Conservation (phyloP, 2,329 filamentous ascomycete species). For the Byssochlamys sp. region DNA sequence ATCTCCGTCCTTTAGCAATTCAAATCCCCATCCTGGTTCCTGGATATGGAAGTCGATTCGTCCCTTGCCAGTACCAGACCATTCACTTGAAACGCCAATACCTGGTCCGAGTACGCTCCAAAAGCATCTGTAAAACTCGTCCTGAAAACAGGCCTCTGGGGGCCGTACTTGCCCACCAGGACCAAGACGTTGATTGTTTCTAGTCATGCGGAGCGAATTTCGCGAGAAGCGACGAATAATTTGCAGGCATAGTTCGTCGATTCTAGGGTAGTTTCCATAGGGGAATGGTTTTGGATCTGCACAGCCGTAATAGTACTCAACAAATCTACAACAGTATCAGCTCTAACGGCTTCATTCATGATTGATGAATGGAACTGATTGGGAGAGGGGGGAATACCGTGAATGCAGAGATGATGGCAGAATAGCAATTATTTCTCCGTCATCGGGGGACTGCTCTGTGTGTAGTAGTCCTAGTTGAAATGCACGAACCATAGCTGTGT, state of each 20-base stretch:
- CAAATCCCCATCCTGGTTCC: conserved; percentile 1
- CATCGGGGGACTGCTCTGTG: neutral
- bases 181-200: neutral
- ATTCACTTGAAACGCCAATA: conserved; percentile 1
- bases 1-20: conserved; percentile 1
- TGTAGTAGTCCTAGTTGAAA: neutral
- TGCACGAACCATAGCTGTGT: neutral
- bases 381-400: neutral
- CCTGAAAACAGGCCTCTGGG: neutral
- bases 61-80: neutral
- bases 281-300: neutral
- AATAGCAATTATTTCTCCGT: neutral
- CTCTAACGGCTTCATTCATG: neutral
- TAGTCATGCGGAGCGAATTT: neutral
- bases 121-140: conserved; percentile 6
- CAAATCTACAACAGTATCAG: neutral
- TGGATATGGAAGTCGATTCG: conserved; percentile 1
- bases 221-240: neutral
- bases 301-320: conserved; percentile 1
- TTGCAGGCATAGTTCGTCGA: neutral
- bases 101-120: neutral
- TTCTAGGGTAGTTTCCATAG: neutral
- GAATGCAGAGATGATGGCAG: neutral
- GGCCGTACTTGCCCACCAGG: neutral
- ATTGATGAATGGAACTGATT: neutral